A percentile compares a stretch with the other conserved stretches of the same genome.
phyloP scores from a whole-genome alignment of 2,329 filamentous ascomycete species.

The Harringtonia lauricola region DNA sequence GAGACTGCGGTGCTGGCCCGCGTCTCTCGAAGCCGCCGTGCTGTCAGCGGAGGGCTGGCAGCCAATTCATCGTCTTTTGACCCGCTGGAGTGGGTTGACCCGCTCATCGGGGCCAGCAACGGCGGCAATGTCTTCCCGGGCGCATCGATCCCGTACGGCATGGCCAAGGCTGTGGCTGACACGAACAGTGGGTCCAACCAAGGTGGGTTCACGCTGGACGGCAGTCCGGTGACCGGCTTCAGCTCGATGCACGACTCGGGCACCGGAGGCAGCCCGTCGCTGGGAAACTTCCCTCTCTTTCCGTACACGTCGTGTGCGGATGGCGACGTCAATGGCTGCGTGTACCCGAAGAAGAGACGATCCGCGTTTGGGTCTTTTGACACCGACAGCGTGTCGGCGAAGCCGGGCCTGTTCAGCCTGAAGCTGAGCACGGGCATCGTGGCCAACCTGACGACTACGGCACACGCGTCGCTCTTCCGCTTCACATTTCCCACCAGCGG shows the following conservation, averaged over 20 bases:
- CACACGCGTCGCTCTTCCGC: constrained; percentile 54
- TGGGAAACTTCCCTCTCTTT: constrained; percentile 67
- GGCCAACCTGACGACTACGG: constrained; percentile 56
- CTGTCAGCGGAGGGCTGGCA: too few species aligned
- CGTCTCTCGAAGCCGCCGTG: too few species aligned
- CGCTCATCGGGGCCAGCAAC: constrained; percentile 29
- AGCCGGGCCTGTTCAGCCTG: constrained; percentile 56
- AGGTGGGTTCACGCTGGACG: constrained; percentile 44
- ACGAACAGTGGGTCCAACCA: constrained; percentile 41
- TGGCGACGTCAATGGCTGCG: constrained; percentile 51
- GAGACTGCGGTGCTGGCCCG: background rate
- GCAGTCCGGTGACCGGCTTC: constrained; percentile 39
- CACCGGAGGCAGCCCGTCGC: constrained; percentile 45
- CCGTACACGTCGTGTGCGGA: constrained; percentile 50
- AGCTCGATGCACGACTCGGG: constrained; percentile 48
- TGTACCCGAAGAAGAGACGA: constrained; percentile 39
- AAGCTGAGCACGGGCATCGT: constrained; percentile 44
- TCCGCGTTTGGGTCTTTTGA: constrained; percentile 31
- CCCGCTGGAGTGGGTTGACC: constrained; percentile 18
- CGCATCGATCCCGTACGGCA: constrained; percentile 32
- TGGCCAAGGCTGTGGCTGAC: constrained; percentile 48
- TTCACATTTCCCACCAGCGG: constrained; percentile 46
- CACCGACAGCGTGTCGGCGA: constrained; percentile 39
- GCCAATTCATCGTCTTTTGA: constrained; percentile 4
- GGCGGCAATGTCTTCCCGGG: constrained; percentile 33